phyloP scores from a whole-genome alignment of 1,284 basidiomycete species.

The Filobasidium uniguttulatum region DNA sequence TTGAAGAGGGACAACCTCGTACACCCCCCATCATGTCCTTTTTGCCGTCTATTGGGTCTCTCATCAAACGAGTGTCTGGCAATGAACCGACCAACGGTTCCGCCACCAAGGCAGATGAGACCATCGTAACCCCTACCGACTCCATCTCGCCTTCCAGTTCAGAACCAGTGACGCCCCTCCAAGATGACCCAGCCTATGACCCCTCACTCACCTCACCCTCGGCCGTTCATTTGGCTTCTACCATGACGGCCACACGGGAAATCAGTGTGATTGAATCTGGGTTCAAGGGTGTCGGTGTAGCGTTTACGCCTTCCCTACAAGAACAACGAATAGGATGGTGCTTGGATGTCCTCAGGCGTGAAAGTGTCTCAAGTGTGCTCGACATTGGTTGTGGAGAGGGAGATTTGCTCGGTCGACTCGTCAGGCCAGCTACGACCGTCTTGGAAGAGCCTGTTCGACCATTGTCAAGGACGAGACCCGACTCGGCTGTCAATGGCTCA shows the following conservation, averaged over 20 bases:
- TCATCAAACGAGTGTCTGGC: no score
- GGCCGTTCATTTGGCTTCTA: conserved; percentile 14
- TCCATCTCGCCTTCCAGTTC: not conserved
- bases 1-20: no score
- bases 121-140: not conserved
- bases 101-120: no score
- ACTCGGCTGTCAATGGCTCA: conserved; percentile 6
- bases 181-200: conserved; percentile 14
- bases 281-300: conserved; percentile 30
- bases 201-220: conserved; percentile 13
- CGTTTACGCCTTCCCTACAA: conserved; percentile 20
- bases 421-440: conserved; percentile 28
- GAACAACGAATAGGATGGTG: conserved; percentile 33
- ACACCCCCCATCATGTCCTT: no score
- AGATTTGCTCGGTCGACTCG: conserved; percentile 29
- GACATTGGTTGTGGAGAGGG: conserved; percentile 35
- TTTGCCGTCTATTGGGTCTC: no score
- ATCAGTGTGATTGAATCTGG: conserved; percentile 34
- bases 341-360: conserved; percentile 28
- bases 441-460: conserved; percentile 25
- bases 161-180: not conserved
- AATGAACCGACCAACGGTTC: no score
- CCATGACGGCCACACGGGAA: conserved; percentile 21
- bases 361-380: conserved; percentile 29
- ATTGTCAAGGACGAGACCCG: no score